Evolutionary conservation across 768 basidiomycete species (phyloP).

Genomic region (Trametes elegans): DNA sequence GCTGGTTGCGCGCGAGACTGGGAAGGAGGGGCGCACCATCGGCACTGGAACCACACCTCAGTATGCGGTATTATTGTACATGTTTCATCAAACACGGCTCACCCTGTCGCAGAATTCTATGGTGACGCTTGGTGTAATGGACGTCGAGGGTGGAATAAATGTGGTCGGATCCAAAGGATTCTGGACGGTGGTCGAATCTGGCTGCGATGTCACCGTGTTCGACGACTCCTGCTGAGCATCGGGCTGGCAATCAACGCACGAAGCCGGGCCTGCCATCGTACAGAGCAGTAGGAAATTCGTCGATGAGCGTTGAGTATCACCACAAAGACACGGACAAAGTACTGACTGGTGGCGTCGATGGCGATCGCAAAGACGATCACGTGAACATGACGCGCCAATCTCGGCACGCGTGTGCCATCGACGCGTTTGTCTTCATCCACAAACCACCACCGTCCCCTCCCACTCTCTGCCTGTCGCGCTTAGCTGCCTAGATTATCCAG

Average conservation of each 20-base stretch:
- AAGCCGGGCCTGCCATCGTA: conserved; percentile 28
- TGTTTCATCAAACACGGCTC: no score
- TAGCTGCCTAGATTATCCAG: no score
- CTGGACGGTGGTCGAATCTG: neutral
- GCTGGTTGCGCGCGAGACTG: neutral
- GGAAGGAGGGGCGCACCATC: conserved; percentile 52
- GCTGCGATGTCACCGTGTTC: neutral
- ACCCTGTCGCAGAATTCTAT: conserved; percentile 95
- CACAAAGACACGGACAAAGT: neutral
- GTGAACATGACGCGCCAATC: conserved; percentile 12
- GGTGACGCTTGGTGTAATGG: conserved; percentile 55
- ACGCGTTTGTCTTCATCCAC: conserved; percentile 48
- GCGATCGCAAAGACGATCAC: conserved; percentile 14
- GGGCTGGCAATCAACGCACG: conserved; percentile 25
- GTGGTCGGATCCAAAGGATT: conserved; percentile 44
- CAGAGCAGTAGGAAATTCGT: no score
- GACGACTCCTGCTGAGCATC: neutral
- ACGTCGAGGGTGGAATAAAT: conserved; percentile 53
- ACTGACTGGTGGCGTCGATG: neutral
- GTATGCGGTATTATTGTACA: conserved; percentile 29
- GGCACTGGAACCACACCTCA: conserved; percentile 49
- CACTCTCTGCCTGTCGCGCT: no score
- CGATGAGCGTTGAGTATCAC: no score
- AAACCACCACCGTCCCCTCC: conserved; percentile 13
- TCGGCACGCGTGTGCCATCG: conserved; percentile 27